Base-by-base conservation (phyloP, 2,329 filamentous ascomycete species). In the Xylariaceae sp. region DNA sequence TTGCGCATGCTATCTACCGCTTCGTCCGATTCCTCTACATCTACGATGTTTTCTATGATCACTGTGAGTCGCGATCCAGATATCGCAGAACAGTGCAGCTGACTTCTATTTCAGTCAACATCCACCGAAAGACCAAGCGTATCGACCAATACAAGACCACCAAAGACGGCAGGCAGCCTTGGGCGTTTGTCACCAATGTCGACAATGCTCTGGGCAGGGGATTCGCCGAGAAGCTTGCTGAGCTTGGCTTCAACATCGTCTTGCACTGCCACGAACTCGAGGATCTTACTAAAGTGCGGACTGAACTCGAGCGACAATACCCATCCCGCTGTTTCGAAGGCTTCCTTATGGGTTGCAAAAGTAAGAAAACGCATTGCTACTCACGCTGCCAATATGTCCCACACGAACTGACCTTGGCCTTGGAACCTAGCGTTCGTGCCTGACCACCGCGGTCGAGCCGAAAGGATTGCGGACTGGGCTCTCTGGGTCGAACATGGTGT, bases 121-220 rank as follows among this genome's bases (percentile, higher is more conserved):
- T 39, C 35, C 31, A 38, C 44, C 22, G 44, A 14, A 15, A 36
- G 32, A 31, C 59, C 6, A 59, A 54, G 12, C 41, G 44, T 18
- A 45, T 66, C n/a, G 11, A 48, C 30, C 58, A 58, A 30, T 66
- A 64, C 44, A 54, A 57, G 31, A 48, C 58, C 35, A 42, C 52
- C 14, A 51, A 46, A 5, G 38, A 55, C 11, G 57, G 57, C 9
- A 49, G 55, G n/a, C 53, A 55, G 43, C 12, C 60, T 2, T 79
- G 74, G 71, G 75, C 73, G 1, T 61, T 80, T 5, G 68, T 80
- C 9, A 82, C 79, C 0, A 79, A 80, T 31, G 71, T 75, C 15
- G 76, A 70, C 12, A 77, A 78, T 41, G 81, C 80, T 17, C 81
- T 83, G 36, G 80, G 81, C 11, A 66, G 67, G 27, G 73, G 66